Evolutionary conservation across 2,329 filamentous ascomycete genomes (phyloP).

Genomic region (Colletotrichum sp.): DNA sequence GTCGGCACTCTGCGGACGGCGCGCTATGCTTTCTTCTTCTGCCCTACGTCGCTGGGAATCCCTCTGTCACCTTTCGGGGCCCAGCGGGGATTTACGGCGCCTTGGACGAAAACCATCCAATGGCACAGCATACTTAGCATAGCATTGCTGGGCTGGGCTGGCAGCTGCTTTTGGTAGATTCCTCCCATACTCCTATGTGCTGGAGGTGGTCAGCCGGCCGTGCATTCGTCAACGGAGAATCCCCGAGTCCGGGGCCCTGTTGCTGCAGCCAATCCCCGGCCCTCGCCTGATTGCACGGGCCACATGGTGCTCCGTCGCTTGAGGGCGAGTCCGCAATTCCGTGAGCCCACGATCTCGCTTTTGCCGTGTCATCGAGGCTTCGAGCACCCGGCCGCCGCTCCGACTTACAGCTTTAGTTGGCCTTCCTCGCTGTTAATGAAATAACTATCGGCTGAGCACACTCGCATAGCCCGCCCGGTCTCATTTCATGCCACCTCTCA

Average conservation of each 20-base stretch:
- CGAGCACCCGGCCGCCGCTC: not conserved
- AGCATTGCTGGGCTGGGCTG: not conserved
- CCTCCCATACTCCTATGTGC: too few relatives aligned
- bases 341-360: constrained; percentile 38
- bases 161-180: too few relatives aligned
- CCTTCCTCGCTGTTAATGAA: not conserved
- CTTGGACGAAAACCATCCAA: not conserved
- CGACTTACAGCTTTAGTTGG: not conserved
- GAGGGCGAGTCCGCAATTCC: not conserved
- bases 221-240: constrained; percentile 2
- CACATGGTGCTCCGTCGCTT: not conserved
- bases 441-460: not conserved
- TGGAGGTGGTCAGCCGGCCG: not conserved
- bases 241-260: not conserved
- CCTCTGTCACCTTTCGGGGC: too few relatives aligned
- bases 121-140: not conserved
- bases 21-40: not conserved
- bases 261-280: not conserved
- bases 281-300: not conserved
- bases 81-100: not conserved
- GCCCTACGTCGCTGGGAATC: not conserved
- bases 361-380: constrained; percentile 36
- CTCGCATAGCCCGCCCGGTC: not conserved
- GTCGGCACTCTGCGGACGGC: not conserved
- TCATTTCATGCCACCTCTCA: not conserved